Evolutionary conservation across 1,139 yeast species (phyloP).

Genomic region (Cylindricascospora bacillispora): DNA sequence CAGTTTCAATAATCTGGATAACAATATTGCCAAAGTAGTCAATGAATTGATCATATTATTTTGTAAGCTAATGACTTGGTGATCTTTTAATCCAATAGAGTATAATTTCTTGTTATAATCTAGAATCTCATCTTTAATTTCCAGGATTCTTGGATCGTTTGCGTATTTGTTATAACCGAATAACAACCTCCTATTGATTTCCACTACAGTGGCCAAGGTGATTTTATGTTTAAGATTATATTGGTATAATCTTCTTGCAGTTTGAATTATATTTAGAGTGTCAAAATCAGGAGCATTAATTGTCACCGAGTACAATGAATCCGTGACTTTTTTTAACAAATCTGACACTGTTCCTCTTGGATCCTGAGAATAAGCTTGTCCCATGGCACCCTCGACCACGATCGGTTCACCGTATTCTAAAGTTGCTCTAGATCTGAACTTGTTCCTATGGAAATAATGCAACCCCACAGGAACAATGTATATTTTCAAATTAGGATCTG

Average conservation of each 20-base stretch:
- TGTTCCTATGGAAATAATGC: slow-evolving; percentile 66
- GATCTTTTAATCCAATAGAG: slow-evolving; percentile 53
- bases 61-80: slow-evolving; percentile 47
- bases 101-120: slow-evolving; percentile 41
- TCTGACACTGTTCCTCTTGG: slow-evolving; percentile 47
- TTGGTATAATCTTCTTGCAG: slow-evolving; percentile 56
- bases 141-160: slow-evolving; percentile 43
- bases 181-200: slow-evolving; percentile 56
- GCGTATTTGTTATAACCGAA: slow-evolving; percentile 51
- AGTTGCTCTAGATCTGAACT: slow-evolving; percentile 66
- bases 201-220: slow-evolving; percentile 56
- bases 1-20: slow-evolving; percentile 23
- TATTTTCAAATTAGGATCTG: slow-evolving; percentile 42
- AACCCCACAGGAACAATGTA: slow-evolving; percentile 63
- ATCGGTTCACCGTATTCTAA: slow-evolving; percentile 66
- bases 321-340: slow-evolving; percentile 40
- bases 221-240: slow-evolving; percentile 36
- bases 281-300: slow-evolving; percentile 67
- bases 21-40: slow-evolving; percentile 25
- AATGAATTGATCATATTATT: slow-evolving; percentile 16
- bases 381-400: slow-evolving; percentile 37
- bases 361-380: slow-evolving; percentile 39
- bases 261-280: slow-evolving; percentile 61
- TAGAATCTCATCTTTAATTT: slow-evolving; percentile 39
- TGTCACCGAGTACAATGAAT: slow-evolving; percentile 55